Conservation (phyloP, 2,329 filamentous ascomycete species). For the Cercospora sojina region DNA sequence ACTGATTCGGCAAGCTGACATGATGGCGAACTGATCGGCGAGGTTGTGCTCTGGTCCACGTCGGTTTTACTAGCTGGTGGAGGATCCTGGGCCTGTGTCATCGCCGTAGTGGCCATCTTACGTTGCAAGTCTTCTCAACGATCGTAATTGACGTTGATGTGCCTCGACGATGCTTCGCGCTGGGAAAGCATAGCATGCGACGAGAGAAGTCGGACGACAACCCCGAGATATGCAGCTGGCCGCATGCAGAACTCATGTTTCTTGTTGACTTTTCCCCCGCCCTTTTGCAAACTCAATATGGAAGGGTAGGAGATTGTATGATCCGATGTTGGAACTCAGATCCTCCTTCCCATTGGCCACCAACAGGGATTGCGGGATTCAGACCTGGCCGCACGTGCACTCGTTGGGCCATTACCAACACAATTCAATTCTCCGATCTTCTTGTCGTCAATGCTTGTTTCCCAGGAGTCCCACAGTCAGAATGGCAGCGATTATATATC, state of each 20-base stretch:
- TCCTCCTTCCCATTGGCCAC: background rate
- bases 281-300: slow-evolving; percentile 13
- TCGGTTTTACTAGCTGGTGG: background rate
- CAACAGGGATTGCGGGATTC: slow-evolving; percentile 1
- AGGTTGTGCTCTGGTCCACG: background rate
- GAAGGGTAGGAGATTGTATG: slow-evolving; percentile 6
- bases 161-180: background rate
- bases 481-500: background rate
- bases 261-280: background rate
- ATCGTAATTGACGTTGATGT: background rate
- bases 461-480: background rate
- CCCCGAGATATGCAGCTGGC: background rate
- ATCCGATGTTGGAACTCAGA: background rate
- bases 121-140: background rate
- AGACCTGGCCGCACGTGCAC: background rate
- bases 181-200: background rate
- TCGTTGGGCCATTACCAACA: slow-evolving; percentile 5
- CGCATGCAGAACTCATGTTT: slow-evolving; percentile 4
- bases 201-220: background rate
- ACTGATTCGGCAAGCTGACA: slow-evolving; percentile 12
- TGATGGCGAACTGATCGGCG: slow-evolving; percentile 9
- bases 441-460: background rate
- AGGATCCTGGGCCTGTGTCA: background rate
- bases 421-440: background rate
- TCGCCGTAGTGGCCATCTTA: slow-evolving; percentile 4